Evolutionary conservation across 208 protist species (phyloP).

Genomic region (Acanthamoeba royreba): DNA sequence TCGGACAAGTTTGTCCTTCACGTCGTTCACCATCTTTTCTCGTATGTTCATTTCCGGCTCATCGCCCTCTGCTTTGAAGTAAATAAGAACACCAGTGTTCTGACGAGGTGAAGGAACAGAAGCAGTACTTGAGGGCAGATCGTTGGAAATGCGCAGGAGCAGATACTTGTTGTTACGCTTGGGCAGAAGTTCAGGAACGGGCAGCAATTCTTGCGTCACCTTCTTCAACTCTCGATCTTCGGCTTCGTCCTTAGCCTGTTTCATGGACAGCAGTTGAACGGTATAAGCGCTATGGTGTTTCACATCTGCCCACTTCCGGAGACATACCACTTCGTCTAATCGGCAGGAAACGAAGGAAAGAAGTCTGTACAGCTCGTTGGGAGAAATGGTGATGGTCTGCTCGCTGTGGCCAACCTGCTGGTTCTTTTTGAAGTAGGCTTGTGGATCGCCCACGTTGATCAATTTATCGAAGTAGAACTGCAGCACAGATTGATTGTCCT

Average conservation of each 20-base stretch:
- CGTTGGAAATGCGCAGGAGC: not conserved
- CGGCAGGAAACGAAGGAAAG: not conserved
- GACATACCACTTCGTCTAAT: constrained; percentile 1
- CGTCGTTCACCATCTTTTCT: not conserved
- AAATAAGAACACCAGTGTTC: not conserved
- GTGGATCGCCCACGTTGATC: constrained; percentile 39
- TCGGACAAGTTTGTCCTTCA: constrained; percentile 9
- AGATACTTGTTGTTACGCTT: constrained; percentile 27
- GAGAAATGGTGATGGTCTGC: constrained; percentile 35
- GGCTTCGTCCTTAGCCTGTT: not conserved
- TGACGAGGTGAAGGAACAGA: not conserved
- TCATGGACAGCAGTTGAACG: not conserved
- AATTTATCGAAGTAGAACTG: constrained; percentile 32
- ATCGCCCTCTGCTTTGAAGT: not conserved
- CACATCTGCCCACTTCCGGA: too few relatives aligned
- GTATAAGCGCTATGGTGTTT: not conserved
- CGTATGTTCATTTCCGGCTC: not conserved
- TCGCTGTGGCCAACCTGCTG: not conserved
- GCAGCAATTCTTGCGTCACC: not conserved
- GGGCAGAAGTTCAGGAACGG: not conserved
- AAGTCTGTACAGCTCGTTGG: constrained; percentile 16
- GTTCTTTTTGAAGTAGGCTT: constrained; percentile 3
- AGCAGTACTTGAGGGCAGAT: not conserved
- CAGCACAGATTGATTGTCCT: constrained; percentile 35
- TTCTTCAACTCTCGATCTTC: not conserved